Base-by-base conservation (phyloP, 2,329 filamentous ascomycete genomes). In the Elsinoe fawcettii region DNA sequence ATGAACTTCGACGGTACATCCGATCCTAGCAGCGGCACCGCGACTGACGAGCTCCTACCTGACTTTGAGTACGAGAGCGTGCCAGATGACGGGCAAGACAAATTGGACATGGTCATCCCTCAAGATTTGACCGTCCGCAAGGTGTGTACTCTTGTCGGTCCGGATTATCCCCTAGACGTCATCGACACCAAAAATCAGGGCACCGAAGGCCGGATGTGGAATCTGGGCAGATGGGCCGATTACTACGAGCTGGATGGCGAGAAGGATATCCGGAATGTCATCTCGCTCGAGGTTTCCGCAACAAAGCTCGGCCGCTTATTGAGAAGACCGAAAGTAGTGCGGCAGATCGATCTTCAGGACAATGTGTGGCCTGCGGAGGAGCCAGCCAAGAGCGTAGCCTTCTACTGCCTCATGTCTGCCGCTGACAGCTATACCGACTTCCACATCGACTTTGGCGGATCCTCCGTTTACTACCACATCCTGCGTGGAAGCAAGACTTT, bases 371-470 rank as follows among this genome's bases (percentile, higher is more conserved):
- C 76, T 14, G 72, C 75, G 57, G 76, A 78, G 44, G 71, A 74
- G 68, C 76, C 64, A 1, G 78, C 80, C 49, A 76, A 79, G 61
- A 76, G 77, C 27, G 84, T 87, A 6, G 82, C 85, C 59, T 86
- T 84, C 64, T 85, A 85, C 70, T 84, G 82, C 65, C 71, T 87
- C 34, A 87, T 87, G 84, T 86, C 84, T 4, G 83, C 86, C 20
- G 81, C 82, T 11, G 83, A 87, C 67, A 85, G 83, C 68, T 87
- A 85, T 62, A 87, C 84, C 18, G 84, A 87, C 67, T 87, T 87
- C 63, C 84, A 87, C 68, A 84, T 87, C 65, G 84, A 87, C 65
- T 87, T 87, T 68, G 84, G 83, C 34, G 84, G 84, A 4, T 86
- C 84, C 3, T 86, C 83, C 1, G 84, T 87, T 5, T 87, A 82